These are phyloP conservation scores for Allium sativum DNA, from an alignment of 106 monocot genomes.

Conservation along the genomic window DNA sequence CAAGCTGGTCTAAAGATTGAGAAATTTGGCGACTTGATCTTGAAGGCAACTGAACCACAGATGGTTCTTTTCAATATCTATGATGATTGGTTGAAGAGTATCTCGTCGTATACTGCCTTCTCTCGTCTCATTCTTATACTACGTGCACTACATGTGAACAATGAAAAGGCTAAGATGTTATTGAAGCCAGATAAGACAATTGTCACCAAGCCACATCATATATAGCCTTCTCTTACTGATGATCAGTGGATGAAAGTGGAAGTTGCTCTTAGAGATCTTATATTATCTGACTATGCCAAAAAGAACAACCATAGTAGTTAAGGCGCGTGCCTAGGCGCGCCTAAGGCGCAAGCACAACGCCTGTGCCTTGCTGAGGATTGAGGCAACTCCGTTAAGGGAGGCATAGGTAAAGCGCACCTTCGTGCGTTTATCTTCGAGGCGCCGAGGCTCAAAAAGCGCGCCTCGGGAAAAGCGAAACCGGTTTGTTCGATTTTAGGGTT, in stretches of 20 bases:
- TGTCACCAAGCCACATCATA: constrained; percentile 91
- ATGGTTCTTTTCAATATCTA: constrained; percentile 99
- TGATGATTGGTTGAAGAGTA: constrained; percentile 99
- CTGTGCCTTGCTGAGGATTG: no score
- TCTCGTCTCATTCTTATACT: constrained; percentile 94
- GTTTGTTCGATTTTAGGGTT: no score
- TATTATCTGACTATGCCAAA: constrained; percentile 97
- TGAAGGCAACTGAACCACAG: constrained; percentile 98
- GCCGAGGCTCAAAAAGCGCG: no score
- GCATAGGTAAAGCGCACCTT: no score
- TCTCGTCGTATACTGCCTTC: constrained; percentile 96
- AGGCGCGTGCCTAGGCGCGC: no score
- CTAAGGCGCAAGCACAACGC: no score
- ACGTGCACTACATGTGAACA: constrained; percentile 95
- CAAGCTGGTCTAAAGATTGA: constrained; percentile 99
- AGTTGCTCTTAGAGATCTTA: constrained; percentile 96
- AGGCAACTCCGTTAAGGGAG: no score
- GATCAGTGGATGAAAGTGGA: constrained; percentile 99
- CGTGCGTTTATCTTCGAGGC: no score
- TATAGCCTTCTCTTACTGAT: constrained; percentile 90
- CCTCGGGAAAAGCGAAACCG: no score
- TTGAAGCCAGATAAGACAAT: constrained; percentile 95
- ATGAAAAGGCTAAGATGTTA: constrained; percentile 99
- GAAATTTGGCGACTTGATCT: constrained; percentile 96
- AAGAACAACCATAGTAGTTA: no score